A percentile compares a stretch with the other conserved stretches of the same genome.
phyloP scores from a whole-genome alignment of 345 rosid genomes.

The Reutealis trisperma region DNA sequence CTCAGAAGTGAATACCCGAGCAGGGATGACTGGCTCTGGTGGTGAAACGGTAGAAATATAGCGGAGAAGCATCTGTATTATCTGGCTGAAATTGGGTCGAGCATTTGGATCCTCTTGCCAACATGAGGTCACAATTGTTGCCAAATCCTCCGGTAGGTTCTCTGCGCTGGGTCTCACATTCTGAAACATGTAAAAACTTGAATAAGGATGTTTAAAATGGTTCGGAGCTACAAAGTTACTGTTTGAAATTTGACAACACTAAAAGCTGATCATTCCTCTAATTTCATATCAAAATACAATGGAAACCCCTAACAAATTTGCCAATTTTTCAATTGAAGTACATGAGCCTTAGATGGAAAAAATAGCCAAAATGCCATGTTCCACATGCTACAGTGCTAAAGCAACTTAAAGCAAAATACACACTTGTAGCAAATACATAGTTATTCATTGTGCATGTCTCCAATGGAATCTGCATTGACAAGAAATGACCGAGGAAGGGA shows the following conservation, averaged over 20 bases:
- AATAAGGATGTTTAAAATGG: conserved; percentile 1
- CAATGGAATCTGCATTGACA: neutral
- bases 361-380: neutral
- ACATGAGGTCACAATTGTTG: conserved; percentile 79
- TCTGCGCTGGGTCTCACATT: conserved; percentile 89
- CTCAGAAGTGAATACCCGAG: conserved; percentile 46
- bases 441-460: neutral
- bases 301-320: neutral
- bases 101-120: conserved; percentile 96
- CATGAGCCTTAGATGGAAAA: neutral
- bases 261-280: neutral
- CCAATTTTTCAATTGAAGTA: neutral
- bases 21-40: conserved; percentile 55
- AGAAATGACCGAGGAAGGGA: neutral
- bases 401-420: neutral
- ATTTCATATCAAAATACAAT: neutral
- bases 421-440: neutral
- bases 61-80: conserved; percentile 77
- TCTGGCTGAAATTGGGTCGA: conserved; percentile 79
- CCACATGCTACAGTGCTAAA: neutral
- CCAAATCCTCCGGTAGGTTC: conserved; percentile 74
- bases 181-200: conserved; percentile 37
- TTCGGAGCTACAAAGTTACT: neutral
- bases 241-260: neutral
- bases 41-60: conserved; percentile 65